phyloP scores from a whole-genome alignment of 2,329 filamentous ascomycete species.

The Colletotrichum navitas region DNA sequence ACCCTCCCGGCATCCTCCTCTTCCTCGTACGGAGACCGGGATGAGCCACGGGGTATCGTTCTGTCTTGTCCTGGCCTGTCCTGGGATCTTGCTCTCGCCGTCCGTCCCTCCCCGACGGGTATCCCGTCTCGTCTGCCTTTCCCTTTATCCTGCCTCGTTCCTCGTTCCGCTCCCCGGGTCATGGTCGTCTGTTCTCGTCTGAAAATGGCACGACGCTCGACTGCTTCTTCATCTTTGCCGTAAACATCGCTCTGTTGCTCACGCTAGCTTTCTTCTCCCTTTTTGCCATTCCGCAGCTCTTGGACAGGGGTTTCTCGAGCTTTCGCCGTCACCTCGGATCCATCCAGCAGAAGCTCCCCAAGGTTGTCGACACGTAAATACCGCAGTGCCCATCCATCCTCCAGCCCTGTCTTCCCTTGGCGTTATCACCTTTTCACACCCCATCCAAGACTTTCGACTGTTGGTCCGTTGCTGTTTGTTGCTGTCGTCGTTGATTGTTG shows the following conservation, averaged over 20 bases:
- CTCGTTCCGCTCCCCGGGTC: constrained; percentile 23
- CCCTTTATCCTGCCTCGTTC: constrained; percentile 2
- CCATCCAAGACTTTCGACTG: background rate
- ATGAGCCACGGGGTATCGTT: constrained; percentile 15
- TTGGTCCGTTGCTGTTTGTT: background rate
- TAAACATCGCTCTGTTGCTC: constrained; percentile 2
- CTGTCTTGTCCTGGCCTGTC: background rate
- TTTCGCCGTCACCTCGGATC: constrained; percentile 15
- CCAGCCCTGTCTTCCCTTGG: background rate
- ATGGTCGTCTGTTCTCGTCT: constrained; percentile 36
- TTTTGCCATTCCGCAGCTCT: constrained; percentile 23
- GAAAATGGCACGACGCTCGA: constrained; percentile 34
- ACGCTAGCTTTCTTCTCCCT: background rate
- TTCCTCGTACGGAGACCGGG: constrained; percentile 3
- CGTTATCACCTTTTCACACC: background rate
- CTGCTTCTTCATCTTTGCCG: constrained; percentile 8
- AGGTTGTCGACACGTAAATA: constrained; percentile 19
- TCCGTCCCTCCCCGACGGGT: constrained; percentile 5
- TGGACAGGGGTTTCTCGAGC: constrained; percentile 31
- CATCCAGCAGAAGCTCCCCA: constrained; percentile 1
- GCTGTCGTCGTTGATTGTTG: background rate
- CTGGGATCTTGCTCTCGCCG: constrained; percentile 19
- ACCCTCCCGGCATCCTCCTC: background rate
- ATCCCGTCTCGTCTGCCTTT: background rate
- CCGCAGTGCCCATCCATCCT: constrained; percentile 6